These are phyloP conservation scores for Stephania yunnanensis DNA, from an alignment of 164 flowering plant genomes.

Conservation along the genomic window DNA sequence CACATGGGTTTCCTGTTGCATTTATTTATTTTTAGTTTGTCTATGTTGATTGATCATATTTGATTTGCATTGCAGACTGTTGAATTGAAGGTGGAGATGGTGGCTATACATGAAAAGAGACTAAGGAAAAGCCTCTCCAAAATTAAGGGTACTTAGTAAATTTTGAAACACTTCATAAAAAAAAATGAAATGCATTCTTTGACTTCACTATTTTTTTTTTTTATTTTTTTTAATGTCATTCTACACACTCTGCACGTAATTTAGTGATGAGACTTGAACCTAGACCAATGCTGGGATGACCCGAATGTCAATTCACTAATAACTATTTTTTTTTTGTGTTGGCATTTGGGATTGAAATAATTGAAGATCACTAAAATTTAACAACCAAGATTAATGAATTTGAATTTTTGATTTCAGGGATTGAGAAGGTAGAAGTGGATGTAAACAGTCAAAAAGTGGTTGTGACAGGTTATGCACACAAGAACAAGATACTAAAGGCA, in stretches of 20 bases:
- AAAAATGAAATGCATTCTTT: not conserved
- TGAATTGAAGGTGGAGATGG: constrained; percentile 72
- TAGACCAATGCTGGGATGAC: too few species aligned
- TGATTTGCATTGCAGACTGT: constrained; percentile 32
- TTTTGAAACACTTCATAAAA: not conserved
- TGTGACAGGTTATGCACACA: constrained; percentile 49
- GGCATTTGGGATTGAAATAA: too few species aligned
- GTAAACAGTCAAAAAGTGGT: constrained; percentile 49
- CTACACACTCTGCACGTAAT: too few species aligned
- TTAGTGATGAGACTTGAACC: too few species aligned
- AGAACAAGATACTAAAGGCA: constrained; percentile 57
- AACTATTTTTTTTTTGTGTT: too few species aligned
- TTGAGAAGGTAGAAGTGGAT: constrained; percentile 64
- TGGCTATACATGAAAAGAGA: constrained; percentile 53
- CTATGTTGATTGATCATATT: not conserved
- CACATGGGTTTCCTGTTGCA: too few species aligned
- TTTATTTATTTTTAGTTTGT: not conserved
- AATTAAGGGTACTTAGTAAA: constrained; percentile 32
- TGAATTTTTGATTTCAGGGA: constrained; percentile 29
- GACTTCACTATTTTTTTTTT: not conserved
- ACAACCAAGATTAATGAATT: too few species aligned
- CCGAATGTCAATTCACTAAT: too few species aligned
- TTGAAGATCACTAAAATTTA: too few species aligned
- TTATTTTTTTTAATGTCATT: too few species aligned
- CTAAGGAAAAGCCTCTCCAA: constrained; percentile 55